phyloP scores from a whole-genome alignment of 495 filamentous ascomycete species.

The Usnea hakonensis region DNA sequence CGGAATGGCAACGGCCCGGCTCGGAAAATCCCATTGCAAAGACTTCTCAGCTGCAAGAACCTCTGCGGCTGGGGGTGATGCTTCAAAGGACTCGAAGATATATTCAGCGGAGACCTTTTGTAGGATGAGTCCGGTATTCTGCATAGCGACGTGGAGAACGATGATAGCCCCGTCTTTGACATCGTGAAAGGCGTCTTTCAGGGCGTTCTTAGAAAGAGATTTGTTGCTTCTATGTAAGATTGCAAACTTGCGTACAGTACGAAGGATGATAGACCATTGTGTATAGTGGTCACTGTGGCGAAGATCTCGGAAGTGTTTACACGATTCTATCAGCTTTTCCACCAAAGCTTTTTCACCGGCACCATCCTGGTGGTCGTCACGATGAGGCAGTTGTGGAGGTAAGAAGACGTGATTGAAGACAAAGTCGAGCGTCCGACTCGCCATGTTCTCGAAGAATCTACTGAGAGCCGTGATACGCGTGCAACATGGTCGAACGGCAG shows the following conservation, averaged over 20 bases:
- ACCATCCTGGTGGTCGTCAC: constrained; percentile 29
- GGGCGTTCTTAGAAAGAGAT: constrained; percentile 19
- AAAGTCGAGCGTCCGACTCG: background rate
- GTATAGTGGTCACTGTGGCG: background rate
- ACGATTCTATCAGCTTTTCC: background rate
- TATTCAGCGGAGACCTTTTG: constrained; percentile 25
- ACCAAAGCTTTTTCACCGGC: constrained; percentile 3
- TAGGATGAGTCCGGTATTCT: constrained; percentile 51
- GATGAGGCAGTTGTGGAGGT: constrained; percentile 49
- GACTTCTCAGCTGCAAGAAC: constrained; percentile 38
- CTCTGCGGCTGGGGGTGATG: constrained; percentile 41
- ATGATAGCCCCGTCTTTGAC: constrained; percentile 2
- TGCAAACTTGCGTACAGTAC: constrained; percentile 1
- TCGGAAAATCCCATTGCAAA: constrained; percentile 42
- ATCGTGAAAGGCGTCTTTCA: constrained; percentile 24
- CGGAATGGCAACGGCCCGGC: constrained; percentile 35
- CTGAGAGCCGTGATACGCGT: background rate
- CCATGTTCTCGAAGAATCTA: background rate
- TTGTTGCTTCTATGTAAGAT: constrained; percentile 7
- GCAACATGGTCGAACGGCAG: background rate
- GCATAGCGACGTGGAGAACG: constrained; percentile 41
- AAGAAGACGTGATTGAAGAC: constrained; percentile 52
- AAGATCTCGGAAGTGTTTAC: background rate
- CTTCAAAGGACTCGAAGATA: constrained; percentile 51
- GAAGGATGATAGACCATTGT: constrained; percentile 5